Evolutionary conservation across 805 yeast genomes (phyloP), one percentile per base, ranked within the genome.

Genomic region (Candida sanyiensis): DNA sequence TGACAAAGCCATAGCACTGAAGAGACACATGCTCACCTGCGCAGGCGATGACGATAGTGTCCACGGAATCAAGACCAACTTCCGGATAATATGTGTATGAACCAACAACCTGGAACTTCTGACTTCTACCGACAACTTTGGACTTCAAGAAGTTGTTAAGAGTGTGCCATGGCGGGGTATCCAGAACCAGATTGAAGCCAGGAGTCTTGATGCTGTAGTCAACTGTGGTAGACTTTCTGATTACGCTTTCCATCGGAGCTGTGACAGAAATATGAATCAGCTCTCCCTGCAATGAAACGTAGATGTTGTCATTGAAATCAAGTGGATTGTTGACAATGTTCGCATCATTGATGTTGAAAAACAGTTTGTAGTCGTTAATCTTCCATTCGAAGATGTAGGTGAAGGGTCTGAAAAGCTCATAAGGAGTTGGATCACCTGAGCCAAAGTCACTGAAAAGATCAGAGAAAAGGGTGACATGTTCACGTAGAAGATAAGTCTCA

Each of bases 161-260:
- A 0, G 97, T 89, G 53, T 87, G 94, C 96, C 97, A 93, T 1
- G 90, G 82, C 0, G 98, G 97, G 0, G 93, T 76, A 41, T 79
- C 82, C 3, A 89, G 57, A 1, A 73, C 63, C 33, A 93, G 51
- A 34, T 79, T 72, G 47, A 87, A 75, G 34, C 61, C 62, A 0
- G 84, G 76, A 0, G 95, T 80, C 3, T 47, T 46, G 2, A 82
- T 46, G 1, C 60, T 58, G 49, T 69, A 85, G 12, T 68, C 62
- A 12, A 82, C 64, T 0, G 72, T 69, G 1, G 75, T 73, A 3
- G 72, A 69, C 36, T 71, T 73, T 26, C 72, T 61, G 27, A 73
- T 69, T 13, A 77, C 66, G 0, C 73, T 69, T 11, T 70, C 70
- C 46, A 78, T 51, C 0, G 97, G 96, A 2, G 87, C 64, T 0